phyloP scores from a whole-genome alignment of 2,329 filamentous ascomycete genomes.

The Exophiala spinifera region DNA sequence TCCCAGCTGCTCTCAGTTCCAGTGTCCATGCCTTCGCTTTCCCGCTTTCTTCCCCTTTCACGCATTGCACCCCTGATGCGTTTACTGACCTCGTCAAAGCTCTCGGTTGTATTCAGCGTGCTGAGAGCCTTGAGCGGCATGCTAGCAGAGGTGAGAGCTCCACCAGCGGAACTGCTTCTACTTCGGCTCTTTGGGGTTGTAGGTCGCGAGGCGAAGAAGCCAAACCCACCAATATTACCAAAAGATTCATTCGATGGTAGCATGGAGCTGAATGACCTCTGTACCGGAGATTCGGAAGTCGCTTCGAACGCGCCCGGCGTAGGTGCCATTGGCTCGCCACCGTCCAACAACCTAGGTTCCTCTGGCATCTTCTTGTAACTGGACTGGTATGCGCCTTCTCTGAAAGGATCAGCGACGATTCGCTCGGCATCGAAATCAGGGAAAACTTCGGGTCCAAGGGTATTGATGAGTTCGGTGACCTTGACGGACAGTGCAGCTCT shows the following conservation, averaged over 20 bases:
- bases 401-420: conserved; percentile 58
- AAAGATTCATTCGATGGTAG: conserved; percentile 88
- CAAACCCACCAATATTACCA: conserved; percentile 80
- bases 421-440: conserved; percentile 85
- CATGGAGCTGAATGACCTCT: conserved; percentile 37
- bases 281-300: conserved; percentile 29
- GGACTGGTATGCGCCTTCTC: conserved; percentile 33
- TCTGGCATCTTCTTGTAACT: conserved; percentile 27
- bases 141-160: conserved; percentile 55
- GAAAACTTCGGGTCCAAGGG: conserved; percentile 91
- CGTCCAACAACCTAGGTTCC: conserved; percentile 31
- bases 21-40: conserved; percentile 26
- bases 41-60: conserved; percentile 62
- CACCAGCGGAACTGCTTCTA: conserved; percentile 65
- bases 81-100: conserved; percentile 76
- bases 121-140: conserved; percentile 71
- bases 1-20: conserved; percentile 30
- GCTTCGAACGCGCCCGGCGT: conserved; percentile 30
- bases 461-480: conserved; percentile 91
- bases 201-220: conserved; percentile 85
- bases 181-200: conserved; percentile 74
- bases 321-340: conserved; percentile 32
- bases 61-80: conserved; percentile 83
- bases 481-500: conserved; percentile 73
- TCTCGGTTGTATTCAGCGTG: conserved; percentile 61